Conservation (phyloP, 2,329 filamentous ascomycete genomes). For the Colletotrichum eleusines region DNA sequence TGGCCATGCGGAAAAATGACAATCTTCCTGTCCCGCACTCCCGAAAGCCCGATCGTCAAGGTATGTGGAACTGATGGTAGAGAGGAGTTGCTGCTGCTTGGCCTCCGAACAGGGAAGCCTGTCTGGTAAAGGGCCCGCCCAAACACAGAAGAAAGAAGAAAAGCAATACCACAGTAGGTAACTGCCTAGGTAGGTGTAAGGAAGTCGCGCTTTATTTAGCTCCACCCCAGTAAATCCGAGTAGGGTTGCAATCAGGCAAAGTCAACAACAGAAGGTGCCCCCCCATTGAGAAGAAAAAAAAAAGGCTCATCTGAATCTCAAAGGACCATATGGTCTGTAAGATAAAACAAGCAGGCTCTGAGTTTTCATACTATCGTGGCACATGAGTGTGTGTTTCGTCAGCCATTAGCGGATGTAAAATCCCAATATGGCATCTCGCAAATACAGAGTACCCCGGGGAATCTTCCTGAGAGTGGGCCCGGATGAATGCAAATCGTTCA, state of each 20-base stretch:
- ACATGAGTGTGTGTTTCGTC: not conserved
- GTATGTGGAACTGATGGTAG: conserved; percentile 7
- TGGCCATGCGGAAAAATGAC: not conserved
- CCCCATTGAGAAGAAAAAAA: no score
- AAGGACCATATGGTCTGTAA: not conserved
- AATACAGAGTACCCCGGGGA: not conserved
- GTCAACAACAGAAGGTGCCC: no score
- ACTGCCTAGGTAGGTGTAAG: no score
- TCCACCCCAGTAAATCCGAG: not conserved
- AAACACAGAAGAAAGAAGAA: not conserved
- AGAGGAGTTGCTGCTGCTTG: conserved; percentile 3
- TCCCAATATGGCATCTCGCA: conserved; percentile 8
- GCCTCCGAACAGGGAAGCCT: conserved; percentile 14
- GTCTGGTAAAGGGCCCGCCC: conserved; percentile 5
- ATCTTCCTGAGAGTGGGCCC: not conserved
- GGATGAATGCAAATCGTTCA: not conserved
- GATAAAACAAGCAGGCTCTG: not conserved
- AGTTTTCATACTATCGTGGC: not conserved
- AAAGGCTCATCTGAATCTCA: not conserved
- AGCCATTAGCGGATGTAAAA: conserved; percentile 11
- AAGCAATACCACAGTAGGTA: no score
- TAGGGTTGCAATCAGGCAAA: not conserved
- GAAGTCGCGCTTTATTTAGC: conserved; percentile 9
- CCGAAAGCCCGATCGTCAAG: conserved; percentile 15
- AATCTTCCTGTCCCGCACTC: conserved; percentile 10